These are phyloP conservation scores for Globisporangium viniferum DNA, from an alignment of 352 stramenopile genomes.

Conservation along the genomic window DNA sequence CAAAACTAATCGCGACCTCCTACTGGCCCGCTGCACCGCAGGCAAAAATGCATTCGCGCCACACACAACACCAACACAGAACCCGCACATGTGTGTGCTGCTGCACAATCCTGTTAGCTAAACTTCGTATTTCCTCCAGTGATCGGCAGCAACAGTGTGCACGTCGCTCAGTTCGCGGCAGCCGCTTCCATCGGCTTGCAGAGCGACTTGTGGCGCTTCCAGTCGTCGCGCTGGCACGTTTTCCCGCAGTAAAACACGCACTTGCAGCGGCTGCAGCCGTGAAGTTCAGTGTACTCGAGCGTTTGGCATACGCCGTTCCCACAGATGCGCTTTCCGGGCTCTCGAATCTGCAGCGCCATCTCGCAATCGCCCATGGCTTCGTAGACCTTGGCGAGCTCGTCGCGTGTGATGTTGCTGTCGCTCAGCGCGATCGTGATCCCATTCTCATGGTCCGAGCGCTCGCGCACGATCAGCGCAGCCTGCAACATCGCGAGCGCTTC, in stretches of 20 bases:
- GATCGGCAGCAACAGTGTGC: background rate
- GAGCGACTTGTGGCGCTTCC: slow-evolving; percentile 57
- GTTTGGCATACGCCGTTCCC: slow-evolving; percentile 44
- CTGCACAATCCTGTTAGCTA: background rate
- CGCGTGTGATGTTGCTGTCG: slow-evolving; percentile 64
- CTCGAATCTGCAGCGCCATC: slow-evolving; percentile 38
- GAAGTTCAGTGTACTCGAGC: slow-evolving; percentile 49
- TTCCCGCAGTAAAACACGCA: slow-evolving; percentile 73
- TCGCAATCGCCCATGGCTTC: slow-evolving; percentile 56
- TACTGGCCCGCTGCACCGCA: too few relatives aligned
- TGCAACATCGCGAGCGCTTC: slow-evolving; percentile 48
- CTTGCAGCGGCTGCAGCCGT: slow-evolving; percentile 56
- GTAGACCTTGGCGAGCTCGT: slow-evolving; percentile 70
- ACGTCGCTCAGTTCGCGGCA: slow-evolving; percentile 8
- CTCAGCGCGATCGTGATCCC: slow-evolving; percentile 38
- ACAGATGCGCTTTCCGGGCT: slow-evolving; percentile 49
- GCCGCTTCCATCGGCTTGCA: slow-evolving; percentile 26
- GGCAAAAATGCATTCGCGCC: too few relatives aligned
- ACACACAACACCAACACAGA: too few relatives aligned
- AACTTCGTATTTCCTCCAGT: background rate
- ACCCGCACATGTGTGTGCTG: too few relatives aligned
- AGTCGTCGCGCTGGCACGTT: slow-evolving; percentile 59
- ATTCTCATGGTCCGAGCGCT: slow-evolving; percentile 28
- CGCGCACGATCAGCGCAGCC: slow-evolving; percentile 41
- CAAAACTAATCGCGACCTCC: too few relatives aligned